phyloP scores from a whole-genome alignment of 2,329 filamentous ascomycete species.

The Zarea fungicola region DNA sequence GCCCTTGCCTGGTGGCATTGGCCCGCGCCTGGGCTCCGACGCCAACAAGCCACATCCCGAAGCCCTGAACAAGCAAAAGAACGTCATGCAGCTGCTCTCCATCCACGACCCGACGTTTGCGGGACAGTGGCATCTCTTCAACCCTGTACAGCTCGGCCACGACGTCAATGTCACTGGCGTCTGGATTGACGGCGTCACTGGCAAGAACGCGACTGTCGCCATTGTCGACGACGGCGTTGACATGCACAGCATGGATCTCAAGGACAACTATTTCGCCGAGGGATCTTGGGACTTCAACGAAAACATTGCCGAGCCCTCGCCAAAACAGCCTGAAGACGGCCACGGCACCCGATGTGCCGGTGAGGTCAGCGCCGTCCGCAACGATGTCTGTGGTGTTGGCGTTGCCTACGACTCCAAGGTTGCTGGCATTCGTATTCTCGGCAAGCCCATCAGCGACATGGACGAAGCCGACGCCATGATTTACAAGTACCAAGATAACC shows the following conservation, averaged over 20 bases:
- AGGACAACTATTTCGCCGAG: slow-evolving; percentile 85
- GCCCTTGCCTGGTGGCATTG: slow-evolving; percentile 26
- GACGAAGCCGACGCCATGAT: slow-evolving; percentile 93
- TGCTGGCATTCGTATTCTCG: slow-evolving; percentile 87
- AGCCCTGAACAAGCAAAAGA: slow-evolving; percentile 52
- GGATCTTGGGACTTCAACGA: slow-evolving; percentile 98
- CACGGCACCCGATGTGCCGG: slow-evolving; percentile 95
- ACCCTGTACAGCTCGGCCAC: slow-evolving; percentile 73
- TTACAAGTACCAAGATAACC: slow-evolving; percentile 83
- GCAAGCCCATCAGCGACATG: slow-evolving; percentile 81
- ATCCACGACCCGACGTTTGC: slow-evolving; percentile 88
- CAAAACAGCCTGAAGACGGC: slow-evolving; percentile 75
- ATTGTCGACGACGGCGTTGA: slow-evolving; percentile 96
- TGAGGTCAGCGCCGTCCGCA: slow-evolving; percentile 86
- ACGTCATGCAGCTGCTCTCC: slow-evolving; percentile 59
- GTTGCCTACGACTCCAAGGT: slow-evolving; percentile 90
- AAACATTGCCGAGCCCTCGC: slow-evolving; percentile 68
- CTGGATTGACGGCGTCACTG: slow-evolving; percentile 87
- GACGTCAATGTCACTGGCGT: slow-evolving; percentile 95
- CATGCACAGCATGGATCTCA: slow-evolving; percentile 89
- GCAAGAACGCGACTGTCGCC: slow-evolving; percentile 81
- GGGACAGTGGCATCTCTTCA: slow-evolving; percentile 94
- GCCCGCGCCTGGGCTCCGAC: slow-evolving; percentile 14
- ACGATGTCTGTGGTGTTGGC: slow-evolving; percentile 91
- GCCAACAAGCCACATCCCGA: slow-evolving; percentile 22